Evolutionary conservation across 768 basidiomycete genomes (phyloP).

Genomic region (Suillus brevipes): DNA sequence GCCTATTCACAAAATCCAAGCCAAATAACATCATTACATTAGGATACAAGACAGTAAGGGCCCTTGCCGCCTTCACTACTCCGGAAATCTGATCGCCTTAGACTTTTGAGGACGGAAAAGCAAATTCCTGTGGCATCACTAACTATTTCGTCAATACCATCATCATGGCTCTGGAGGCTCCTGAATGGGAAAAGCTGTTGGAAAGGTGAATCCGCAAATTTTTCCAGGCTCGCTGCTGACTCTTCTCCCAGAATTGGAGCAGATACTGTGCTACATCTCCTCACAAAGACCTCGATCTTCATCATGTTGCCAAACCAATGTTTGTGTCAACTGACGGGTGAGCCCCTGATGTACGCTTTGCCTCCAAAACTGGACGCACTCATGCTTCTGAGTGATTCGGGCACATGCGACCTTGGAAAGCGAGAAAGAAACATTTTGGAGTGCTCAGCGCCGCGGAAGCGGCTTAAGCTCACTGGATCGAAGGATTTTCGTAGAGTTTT

Average conservation of each 20-base stretch:
- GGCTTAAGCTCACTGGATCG: constrained; percentile 18
- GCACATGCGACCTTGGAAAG: constrained; percentile 16
- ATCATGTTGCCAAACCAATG: constrained; percentile 80
- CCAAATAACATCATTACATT: constrained; percentile 60
- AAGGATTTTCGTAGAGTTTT: not conserved
- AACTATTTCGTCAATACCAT: constrained; percentile 74
- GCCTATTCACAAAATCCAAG: constrained; percentile 45
- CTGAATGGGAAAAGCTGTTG: constrained; percentile 67
- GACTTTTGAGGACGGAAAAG: constrained; percentile 37
- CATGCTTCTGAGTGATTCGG: constrained; percentile 12
- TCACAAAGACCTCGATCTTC: constrained; percentile 76
- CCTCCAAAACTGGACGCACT: constrained; percentile 20
- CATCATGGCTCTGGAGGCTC: constrained; percentile 60
- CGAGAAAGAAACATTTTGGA: constrained; percentile 21
- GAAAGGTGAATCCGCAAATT: constrained; percentile 46
- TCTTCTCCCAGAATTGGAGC: constrained; percentile 65
- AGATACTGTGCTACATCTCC: constrained; percentile 73
- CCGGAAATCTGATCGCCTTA: not conserved
- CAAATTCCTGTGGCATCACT: constrained; percentile 44
- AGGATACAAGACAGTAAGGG: constrained; percentile 61
- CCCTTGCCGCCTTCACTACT: not conserved
- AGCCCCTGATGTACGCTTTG: constrained; percentile 53
- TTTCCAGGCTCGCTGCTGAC: not conserved
- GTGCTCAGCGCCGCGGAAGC: constrained; percentile 28
- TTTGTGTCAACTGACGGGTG: constrained; percentile 80